These are phyloP conservation scores for Xylaria venustula DNA, from an alignment of 495 filamentous ascomycete species.

Conservation along the genomic window DNA sequence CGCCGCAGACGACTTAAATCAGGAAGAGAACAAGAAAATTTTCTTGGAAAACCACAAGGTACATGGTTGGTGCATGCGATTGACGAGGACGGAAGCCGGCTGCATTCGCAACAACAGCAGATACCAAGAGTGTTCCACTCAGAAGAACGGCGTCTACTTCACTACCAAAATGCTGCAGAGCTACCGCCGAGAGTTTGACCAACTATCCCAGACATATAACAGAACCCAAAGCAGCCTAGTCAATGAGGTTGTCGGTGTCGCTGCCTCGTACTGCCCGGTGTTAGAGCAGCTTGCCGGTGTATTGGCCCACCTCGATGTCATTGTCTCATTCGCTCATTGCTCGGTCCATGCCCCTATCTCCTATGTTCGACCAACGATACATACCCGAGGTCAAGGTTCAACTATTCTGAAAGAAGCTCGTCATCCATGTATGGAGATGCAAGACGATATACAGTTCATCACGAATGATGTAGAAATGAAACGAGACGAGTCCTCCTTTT, in stretches of 20 bases:
- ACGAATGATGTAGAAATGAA: constrained; percentile 90
- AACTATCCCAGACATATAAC: constrained; percentile 93
- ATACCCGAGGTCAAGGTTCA: constrained; percentile 84
- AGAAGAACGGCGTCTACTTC: constrained; percentile 99
- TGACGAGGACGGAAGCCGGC: constrained; percentile 86
- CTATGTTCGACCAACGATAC: constrained; percentile 90
- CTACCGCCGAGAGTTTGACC: constrained; percentile 86
- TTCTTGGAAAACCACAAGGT: constrained; percentile 95
- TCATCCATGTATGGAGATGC: constrained; percentile 99
- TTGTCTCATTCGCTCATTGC: constrained; percentile 91
- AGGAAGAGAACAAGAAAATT: constrained; percentile 96
- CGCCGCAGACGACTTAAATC: constrained; percentile 78
- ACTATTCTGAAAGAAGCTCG: constrained; percentile 90
- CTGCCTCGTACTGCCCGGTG: constrained; percentile 91
- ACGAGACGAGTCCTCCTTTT: constrained; percentile 81
- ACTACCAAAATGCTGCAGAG: constrained; percentile 82
- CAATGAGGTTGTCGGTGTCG: constrained; percentile 87
- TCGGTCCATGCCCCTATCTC: constrained; percentile 89
- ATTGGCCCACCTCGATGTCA: constrained; percentile 92
- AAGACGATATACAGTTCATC: constrained; percentile 97
- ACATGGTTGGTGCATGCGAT: constrained; percentile 94
- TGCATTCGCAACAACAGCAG: constrained; percentile 88
- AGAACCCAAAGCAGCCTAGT: constrained; percentile 91
- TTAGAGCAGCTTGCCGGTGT: constrained; percentile 86
- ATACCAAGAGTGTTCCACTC: constrained; percentile 95